Percentiles rank a stretch among this genome's conserved stretches.
These are phyloP conservation scores for Cenococcum geophilum DNA, from an alignment of 495 filamentous ascomycete genomes.

Conservation along the genomic window DNA sequence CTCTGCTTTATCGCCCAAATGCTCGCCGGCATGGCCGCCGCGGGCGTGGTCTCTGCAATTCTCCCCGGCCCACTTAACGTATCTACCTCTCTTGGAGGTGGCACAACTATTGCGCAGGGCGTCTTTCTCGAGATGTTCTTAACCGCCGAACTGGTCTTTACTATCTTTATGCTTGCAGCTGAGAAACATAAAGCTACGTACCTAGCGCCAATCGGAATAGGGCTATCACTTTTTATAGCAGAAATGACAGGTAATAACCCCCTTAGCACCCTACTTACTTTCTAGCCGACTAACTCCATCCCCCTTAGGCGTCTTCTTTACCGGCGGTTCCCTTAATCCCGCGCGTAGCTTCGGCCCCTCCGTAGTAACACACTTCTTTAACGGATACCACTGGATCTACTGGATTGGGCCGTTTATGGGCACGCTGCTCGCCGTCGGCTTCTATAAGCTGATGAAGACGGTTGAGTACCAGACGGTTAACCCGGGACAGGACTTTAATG, in stretches of 20 bases:
- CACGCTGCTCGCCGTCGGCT: constrained; percentile 35
- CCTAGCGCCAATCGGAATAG: constrained; percentile 69
- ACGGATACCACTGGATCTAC: constrained; percentile 63
- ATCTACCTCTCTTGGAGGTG: constrained; percentile 52
- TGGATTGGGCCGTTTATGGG: constrained; percentile 37
- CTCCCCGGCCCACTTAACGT: constrained; percentile 57
- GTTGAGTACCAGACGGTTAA: constrained; percentile 74
- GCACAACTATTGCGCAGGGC: constrained; percentile 55
- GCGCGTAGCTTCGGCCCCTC: constrained; percentile 63
- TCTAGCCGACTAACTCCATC: not conserved
- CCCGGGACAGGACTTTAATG: constrained; percentile 59
- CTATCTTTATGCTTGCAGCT: constrained; percentile 75
- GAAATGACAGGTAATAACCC: constrained; percentile 52
- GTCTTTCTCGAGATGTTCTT: constrained; percentile 74
- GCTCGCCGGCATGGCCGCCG: constrained; percentile 51
- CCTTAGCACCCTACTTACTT: not conserved
- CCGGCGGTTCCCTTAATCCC: constrained; percentile 65
- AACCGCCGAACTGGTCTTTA: constrained; percentile 66
- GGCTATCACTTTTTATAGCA: constrained; percentile 60
- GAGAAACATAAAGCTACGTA: constrained; percentile 74
- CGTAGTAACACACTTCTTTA: constrained; percentile 67
- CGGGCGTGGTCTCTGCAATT: constrained; percentile 54
- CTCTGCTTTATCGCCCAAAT: constrained; percentile 50
- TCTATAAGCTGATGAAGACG: constrained; percentile 43
- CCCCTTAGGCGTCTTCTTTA: constrained; percentile 55